Conservation (phyloP, 225 moss, liverwort and hornwort species). For the Sphagnum contortum region DNA sequence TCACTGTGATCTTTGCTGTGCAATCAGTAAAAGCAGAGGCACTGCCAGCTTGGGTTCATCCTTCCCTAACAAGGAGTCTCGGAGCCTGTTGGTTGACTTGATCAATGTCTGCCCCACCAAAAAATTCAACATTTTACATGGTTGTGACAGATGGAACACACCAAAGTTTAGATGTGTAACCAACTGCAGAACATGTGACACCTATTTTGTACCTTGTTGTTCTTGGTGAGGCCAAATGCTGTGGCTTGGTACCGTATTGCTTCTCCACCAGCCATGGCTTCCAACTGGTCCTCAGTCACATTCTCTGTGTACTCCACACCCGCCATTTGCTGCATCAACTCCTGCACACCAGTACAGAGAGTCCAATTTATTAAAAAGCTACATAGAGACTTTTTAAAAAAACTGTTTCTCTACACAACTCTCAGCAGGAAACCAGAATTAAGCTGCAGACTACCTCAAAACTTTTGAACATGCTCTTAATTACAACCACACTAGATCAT, state of each 20-base stretch:
- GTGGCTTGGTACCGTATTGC: conserved; percentile 94
- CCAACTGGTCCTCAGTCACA: conserved; percentile 98
- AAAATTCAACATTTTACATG: neutral
- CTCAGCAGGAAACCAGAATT: neutral
- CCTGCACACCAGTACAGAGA: conserved; percentile 31
- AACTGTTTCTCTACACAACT: neutral
- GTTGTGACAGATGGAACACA: neutral
- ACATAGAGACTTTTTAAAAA: no score
- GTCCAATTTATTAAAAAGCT: no score
- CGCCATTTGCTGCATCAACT: conserved; percentile 99
- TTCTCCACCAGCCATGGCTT: conserved; percentile 98
- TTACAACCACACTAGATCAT: no score
- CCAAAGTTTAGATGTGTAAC: neutral
- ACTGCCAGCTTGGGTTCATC: conserved; percentile 98
- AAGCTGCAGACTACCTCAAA: neutral
- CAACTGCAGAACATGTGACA: no score
- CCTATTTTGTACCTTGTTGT: conserved; percentile 63
- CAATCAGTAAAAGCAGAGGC: conserved; percentile 86
- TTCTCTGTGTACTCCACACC: conserved; percentile 99
- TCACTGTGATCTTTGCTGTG: conserved; percentile 98
- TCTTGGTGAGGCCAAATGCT: conserved; percentile 92
- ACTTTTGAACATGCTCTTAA: no score
- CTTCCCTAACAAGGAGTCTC: conserved; percentile 88
- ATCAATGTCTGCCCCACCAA: conserved; percentile 63
- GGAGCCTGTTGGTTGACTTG: conserved; percentile 95